Evolutionary conservation across 371 early-diverging fungal genomes (phyloP).

Genomic region (Mucor indicus): DNA sequence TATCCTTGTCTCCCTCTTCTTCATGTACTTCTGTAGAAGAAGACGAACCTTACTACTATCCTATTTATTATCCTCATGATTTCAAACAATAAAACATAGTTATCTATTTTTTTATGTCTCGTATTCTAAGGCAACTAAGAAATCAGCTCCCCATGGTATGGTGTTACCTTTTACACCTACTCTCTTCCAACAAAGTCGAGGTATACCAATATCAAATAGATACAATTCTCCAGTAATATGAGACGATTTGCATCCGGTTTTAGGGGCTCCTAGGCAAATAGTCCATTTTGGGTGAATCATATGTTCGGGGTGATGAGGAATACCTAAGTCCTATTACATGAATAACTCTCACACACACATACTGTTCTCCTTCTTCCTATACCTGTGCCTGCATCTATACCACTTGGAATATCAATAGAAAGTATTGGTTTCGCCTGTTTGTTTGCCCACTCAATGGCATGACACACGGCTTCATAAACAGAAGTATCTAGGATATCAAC

Average conservation of each 20-base stretch:
- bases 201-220: slow-evolving; percentile 79
- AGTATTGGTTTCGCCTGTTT: slow-evolving; percentile 61
- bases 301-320: slow-evolving; percentile 24
- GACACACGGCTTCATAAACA: slow-evolving; percentile 38
- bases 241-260: slow-evolving; percentile 54
- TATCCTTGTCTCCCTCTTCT: not conserved
- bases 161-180: slow-evolving; percentile 57
- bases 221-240: slow-evolving; percentile 69
- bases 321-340: slow-evolving; percentile 13
- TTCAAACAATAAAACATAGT: too few relatives aligned
- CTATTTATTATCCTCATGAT: too few relatives aligned
- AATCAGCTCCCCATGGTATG: slow-evolving; percentile 73
- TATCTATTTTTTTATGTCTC: not conserved
- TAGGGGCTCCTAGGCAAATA: slow-evolving; percentile 74
- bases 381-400: slow-evolving; percentile 55
- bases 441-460: slow-evolving; percentile 73
- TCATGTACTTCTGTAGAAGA: slow-evolving; percentile 7
- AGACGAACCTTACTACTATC: slow-evolving; percentile 4
- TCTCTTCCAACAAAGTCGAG: slow-evolving; percentile 59
- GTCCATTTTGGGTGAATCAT: slow-evolving; percentile 67
- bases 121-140: slow-evolving; percentile 66
- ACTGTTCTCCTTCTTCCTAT: too few relatives aligned
- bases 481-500: slow-evolving; percentile 51
- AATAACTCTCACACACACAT: too few relatives aligned
- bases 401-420: slow-evolving; percentile 73